A percentile compares a stretch with the other conserved stretches of the same genome.
Conservation (phyloP, 352 stramenopile species). For the Pythium grandisporangium region DNA sequence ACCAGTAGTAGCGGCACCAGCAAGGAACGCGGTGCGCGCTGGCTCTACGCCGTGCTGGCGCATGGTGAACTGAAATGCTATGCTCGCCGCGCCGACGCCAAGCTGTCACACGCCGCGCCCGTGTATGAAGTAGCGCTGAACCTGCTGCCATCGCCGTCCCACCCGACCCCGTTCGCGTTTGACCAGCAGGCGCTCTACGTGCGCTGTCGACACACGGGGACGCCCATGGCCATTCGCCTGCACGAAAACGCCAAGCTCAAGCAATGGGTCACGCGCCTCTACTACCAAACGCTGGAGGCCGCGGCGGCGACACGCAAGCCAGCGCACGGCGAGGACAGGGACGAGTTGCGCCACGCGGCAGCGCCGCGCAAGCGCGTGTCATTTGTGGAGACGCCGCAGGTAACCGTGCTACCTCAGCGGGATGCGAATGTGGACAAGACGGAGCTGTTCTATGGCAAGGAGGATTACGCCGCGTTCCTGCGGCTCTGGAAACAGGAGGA, state of each 20-base stretch:
- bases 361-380: conserved; percentile 17
- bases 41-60: conserved; percentile 18
- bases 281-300: conserved; percentile 12
- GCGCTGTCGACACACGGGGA: conserved; percentile 6
- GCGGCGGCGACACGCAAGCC: too few species aligned
- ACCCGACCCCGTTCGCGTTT: conserved; percentile 16
- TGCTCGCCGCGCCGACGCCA: conserved; percentile 15
- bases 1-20: conserved; percentile 4
- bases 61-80: conserved; percentile 13
- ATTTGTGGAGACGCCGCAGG: conserved; percentile 13
- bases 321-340: too few species aligned
- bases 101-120: conserved; percentile 14
- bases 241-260: conserved; percentile 18
- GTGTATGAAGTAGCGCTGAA: conserved; percentile 13
- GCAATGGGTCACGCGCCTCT: conserved; percentile 19
- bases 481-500: conserved; percentile 17
- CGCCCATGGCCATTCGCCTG: conserved; percentile 13
- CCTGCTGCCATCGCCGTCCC: conserved; percentile 7
- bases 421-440: conserved; percentile 13
- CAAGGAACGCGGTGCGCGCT: conserved; percentile 7
- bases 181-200: conserved; percentile 18
- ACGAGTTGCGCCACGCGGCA: neutral
- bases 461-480: conserved; percentile 19
- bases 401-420: conserved; percentile 13
- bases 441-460: conserved; percentile 20